phyloP scores from a whole-genome alignment of 2,329 filamentous ascomycete genomes.

The Arthrobotrys entomopaga region DNA sequence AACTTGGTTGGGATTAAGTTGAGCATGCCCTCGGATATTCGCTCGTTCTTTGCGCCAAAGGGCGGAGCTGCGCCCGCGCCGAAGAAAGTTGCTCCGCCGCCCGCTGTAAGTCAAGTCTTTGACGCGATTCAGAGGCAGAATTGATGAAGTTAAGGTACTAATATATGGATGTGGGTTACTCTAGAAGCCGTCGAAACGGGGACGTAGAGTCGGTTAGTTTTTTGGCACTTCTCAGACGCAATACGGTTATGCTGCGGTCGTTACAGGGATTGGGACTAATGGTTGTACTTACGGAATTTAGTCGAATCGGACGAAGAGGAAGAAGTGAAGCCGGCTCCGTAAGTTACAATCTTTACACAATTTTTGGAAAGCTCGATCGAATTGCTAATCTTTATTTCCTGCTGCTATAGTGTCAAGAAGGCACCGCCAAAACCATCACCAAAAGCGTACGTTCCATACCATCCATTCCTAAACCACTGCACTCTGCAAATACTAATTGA shows the following conservation, averaged over 20 bases:
- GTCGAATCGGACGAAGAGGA: slow-evolving; percentile 62
- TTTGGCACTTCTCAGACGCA: neutral
- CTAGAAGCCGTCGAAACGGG: slow-evolving; percentile 35
- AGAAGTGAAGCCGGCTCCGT: slow-evolving; percentile 55
- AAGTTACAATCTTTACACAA: slow-evolving; percentile 9
- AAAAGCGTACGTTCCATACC: slow-evolving; percentile 36
- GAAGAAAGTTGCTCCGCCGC: slow-evolving; percentile 55
- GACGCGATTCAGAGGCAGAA: neutral
- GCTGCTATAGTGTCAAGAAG: slow-evolving; percentile 62
- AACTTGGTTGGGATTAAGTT: neutral
- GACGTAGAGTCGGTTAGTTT: slow-evolving; percentile 46
- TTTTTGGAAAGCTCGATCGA: neutral
- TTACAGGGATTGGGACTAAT: slow-evolving; percentile 14
- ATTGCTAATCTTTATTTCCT: slow-evolving; percentile 17
- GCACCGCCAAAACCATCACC: slow-evolving; percentile 58
- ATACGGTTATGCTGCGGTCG: neutral
- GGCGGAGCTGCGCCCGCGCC: slow-evolving; percentile 63
- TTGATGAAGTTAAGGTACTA: neutral
- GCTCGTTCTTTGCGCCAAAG: slow-evolving; percentile 87
- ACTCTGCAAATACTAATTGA: neutral
- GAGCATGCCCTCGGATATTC: slow-evolving; percentile 83
- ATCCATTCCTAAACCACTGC: slow-evolving; percentile 1
- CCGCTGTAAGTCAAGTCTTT: slow-evolving; percentile 21
- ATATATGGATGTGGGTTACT: neutral
- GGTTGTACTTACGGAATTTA: slow-evolving; percentile 33